Evolutionary conservation across 345 rosid genomes (phyloP).

Genomic region (Toxicodendron radicans): DNA sequence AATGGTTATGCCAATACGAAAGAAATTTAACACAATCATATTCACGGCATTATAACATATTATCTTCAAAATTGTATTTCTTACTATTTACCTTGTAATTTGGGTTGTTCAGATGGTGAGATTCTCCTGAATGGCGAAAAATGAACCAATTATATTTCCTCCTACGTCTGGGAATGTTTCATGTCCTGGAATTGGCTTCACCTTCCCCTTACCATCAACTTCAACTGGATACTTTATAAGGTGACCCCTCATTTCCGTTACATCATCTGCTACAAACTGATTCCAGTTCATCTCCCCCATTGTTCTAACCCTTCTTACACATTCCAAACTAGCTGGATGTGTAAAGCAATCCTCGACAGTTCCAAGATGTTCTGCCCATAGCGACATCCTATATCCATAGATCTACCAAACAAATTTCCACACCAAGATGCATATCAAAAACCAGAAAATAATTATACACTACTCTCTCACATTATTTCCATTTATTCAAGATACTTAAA

Average conservation of each 20-base stretch:
- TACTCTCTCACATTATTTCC: neutral
- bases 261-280: conserved; percentile 60
- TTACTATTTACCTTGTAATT: neutral
- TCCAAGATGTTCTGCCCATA: conserved; percentile 94
- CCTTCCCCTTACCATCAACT: conserved; percentile 79
- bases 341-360: conserved; percentile 56
- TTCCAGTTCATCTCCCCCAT: conserved; percentile 71
- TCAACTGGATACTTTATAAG: conserved; percentile 83
- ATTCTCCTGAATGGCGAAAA: conserved; percentile 77
- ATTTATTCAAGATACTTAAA: neutral
- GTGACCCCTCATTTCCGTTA: conserved; percentile 85
- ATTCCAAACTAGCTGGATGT: conserved; percentile 72
- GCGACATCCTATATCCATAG: conserved; percentile 89
- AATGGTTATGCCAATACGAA: neutral
- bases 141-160: conserved; percentile 80
- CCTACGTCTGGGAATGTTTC: conserved; percentile 90
- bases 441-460: neutral
- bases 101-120: conserved; percentile 57
- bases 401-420: conserved; percentile 39
- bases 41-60: neutral
- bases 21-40: conserved; percentile 3
- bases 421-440: neutral
- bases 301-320: conserved; percentile 64
- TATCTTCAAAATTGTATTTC: conserved; percentile 1
- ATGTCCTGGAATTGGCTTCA: conserved; percentile 60